Evolutionary conservation across 176 grass and related monocot species (phyloP).

Genomic region (Elymus sibiricus): DNA sequence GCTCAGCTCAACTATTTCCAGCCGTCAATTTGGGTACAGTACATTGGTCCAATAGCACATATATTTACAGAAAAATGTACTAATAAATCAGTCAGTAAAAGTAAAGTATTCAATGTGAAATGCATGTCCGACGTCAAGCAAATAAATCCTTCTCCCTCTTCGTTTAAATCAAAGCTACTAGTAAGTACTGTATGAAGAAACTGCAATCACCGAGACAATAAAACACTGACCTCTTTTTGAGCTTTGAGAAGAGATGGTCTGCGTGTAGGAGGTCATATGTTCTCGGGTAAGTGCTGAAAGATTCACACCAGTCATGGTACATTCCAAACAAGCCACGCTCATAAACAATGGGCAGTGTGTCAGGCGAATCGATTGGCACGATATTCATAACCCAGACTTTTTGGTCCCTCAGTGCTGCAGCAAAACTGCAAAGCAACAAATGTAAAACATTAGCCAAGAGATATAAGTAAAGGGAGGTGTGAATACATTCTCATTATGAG

Average conservation of each 20-base stretch:
- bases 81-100: neutral
- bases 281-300: slow-evolving; percentile 98
- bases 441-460: slow-evolving; percentile 20
- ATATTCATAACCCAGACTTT: slow-evolving; percentile 99
- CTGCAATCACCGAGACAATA: neutral
- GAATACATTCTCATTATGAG: neutral
- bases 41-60: neutral
- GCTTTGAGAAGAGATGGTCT: slow-evolving; percentile 92
- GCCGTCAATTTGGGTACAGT: neutral
- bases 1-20: neutral
- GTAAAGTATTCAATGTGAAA: neutral
- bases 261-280: slow-evolving; percentile 92
- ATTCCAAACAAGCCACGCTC: slow-evolving; percentile 98
- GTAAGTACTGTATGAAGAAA: neutral
- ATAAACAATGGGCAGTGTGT: slow-evolving; percentile 96
- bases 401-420: slow-evolving; percentile 75
- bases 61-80: neutral
- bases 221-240: slow-evolving; percentile 67
- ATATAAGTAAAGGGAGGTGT: neutral
- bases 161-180: neutral
- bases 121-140: neutral
- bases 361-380: slow-evolving; percentile 82
- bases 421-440: slow-evolving; percentile 64
- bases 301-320: slow-evolving; percentile 99
- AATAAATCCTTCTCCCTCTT: neutral